Percentiles rank a stretch among this genome's conserved stretches.
Evolutionary conservation across 1,284 basidiomycete species (phyloP).

Genomic region (Moniliella sp.): DNA sequence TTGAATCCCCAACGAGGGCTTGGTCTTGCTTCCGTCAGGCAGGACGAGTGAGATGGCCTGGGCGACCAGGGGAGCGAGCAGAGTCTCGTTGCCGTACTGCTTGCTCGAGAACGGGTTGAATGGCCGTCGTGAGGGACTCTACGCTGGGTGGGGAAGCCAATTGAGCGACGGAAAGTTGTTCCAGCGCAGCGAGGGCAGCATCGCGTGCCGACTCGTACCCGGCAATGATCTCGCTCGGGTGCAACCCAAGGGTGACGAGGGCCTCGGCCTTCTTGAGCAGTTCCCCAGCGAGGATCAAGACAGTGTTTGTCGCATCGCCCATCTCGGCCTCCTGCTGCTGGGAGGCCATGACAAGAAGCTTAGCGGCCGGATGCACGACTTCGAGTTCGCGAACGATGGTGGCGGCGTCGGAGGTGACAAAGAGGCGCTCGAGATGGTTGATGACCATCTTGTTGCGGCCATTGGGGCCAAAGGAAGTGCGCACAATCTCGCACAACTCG

Average conservation of each 20-base stretch:
- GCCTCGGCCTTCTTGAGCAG: conserved; percentile 80
- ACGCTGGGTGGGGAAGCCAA: conserved; percentile 58
- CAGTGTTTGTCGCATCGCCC: conserved; percentile 89
- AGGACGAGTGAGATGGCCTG: conserved; percentile 49
- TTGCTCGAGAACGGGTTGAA: conserved; percentile 86
- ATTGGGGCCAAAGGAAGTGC: conserved; percentile 88
- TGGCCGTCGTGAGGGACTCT: conserved; percentile 53
- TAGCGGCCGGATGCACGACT: conserved; percentile 91
- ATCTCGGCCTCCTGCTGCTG: conserved; percentile 90
- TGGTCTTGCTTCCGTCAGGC: conserved; percentile 5
- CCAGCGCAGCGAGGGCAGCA: conserved; percentile 67
- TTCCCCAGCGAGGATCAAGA: conserved; percentile 85
- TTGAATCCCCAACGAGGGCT: conserved; percentile 15
- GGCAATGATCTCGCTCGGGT: conserved; percentile 71
- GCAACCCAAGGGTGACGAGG: conserved; percentile 80
- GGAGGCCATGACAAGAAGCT: conserved; percentile 86
- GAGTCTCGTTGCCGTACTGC: conserved; percentile 80
- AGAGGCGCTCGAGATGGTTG: conserved; percentile 66
- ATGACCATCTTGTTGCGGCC: conserved; percentile 39
- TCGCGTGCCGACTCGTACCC: conserved; percentile 84
- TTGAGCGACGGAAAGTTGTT: conserved; percentile 39
- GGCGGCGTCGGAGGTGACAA: conserved; percentile 94
- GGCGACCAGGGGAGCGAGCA: conserved; percentile 61
- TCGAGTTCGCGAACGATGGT: conserved; percentile 96
- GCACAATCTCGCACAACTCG: conserved; percentile 79